These are phyloP conservation scores for Nothophaeocryptopus gaeumannii DNA, from an alignment of 2,329 filamentous ascomycete genomes.

Conservation along the genomic window DNA sequence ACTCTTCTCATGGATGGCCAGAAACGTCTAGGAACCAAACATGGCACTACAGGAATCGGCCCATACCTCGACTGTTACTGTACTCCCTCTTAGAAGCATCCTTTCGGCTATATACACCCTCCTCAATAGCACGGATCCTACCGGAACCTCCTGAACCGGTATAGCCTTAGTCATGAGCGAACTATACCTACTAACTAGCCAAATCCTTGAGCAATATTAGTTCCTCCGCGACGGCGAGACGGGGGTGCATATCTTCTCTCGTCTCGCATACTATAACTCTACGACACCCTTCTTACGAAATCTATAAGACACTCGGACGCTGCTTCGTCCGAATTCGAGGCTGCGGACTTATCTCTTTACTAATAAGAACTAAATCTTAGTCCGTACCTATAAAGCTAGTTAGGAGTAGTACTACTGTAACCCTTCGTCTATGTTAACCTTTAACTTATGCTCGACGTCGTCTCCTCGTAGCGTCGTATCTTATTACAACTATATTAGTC, in stretches of 20 bases:
- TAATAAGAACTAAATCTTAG: conserved; percentile 53
- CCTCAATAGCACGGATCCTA: conserved; percentile 51
- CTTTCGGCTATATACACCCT: conserved; percentile 51
- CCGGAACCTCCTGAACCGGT: conserved; percentile 55
- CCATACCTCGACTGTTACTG: conserved; percentile 65
- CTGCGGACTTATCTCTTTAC: conserved; percentile 64
- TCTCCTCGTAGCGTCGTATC: too few species aligned
- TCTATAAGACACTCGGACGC: conserved; percentile 59
- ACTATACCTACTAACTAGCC: conserved; percentile 56
- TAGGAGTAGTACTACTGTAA: too few species aligned
- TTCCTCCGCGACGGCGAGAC: conserved; percentile 63
- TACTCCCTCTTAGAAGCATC: conserved; percentile 55
- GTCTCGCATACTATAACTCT: conserved; percentile 58
- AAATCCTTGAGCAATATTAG: conserved; percentile 63
- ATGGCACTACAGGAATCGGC: conserved; percentile 41
- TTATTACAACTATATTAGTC: too few species aligned
- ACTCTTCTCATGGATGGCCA: conserved; percentile 47
- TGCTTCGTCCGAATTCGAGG: conserved; percentile 58
- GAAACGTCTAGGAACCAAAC: conserved; percentile 52
- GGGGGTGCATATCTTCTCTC: conserved; percentile 60
- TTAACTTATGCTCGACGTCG: too few species aligned
- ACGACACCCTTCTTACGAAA: conserved; percentile 56
- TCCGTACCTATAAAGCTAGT: too few species aligned
- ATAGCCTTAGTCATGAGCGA: conserved; percentile 61
- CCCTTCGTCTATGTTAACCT: too few species aligned